Percentiles rank a stretch among this genome's conserved stretches.
Evolutionary conservation across 768 basidiomycete species (phyloP).

Genomic region (Clitopilus passeckerianus): DNA sequence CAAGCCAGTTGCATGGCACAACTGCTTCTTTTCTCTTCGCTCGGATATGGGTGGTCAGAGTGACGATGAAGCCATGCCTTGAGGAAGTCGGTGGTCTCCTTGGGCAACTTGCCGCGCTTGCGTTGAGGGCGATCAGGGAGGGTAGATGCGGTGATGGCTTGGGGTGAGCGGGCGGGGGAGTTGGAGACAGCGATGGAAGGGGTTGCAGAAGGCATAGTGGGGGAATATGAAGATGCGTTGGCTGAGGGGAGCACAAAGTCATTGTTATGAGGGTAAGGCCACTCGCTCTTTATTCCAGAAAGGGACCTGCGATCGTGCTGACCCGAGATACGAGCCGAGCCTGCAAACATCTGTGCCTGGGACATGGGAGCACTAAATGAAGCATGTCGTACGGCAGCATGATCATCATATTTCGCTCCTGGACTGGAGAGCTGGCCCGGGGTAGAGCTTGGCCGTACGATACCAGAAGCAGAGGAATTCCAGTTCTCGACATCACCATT

Average conservation of each 20-base stretch:
- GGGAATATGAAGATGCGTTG: constrained; percentile 31
- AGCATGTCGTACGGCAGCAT: constrained; percentile 51
- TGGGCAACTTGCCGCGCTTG: constrained; percentile 84
- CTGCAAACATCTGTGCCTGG: constrained; percentile 60
- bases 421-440: constrained; percentile 52
- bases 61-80: constrained; percentile 87
- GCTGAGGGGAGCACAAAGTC: constrained; percentile 50
- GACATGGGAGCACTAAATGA: constrained; percentile 57
- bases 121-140: constrained; percentile 75
- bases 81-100: constrained; percentile 86
- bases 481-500: constrained; percentile 44
- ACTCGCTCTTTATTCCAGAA: constrained; percentile 62
- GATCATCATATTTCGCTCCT: constrained; percentile 65
- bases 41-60: constrained; percentile 85
- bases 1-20: constrained; percentile 80
- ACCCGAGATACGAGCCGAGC: constrained; percentile 66
- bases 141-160: constrained; percentile 44
- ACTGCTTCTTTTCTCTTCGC: constrained; percentile 85
- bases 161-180: constrained; percentile 52
- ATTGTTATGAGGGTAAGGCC: constrained; percentile 54
- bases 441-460: constrained; percentile 66
- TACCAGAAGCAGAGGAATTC: constrained; percentile 48
- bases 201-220: constrained; percentile 40
- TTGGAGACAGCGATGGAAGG: constrained; percentile 35
- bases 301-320: constrained; percentile 60